Evolutionary conservation across 768 basidiomycete species (phyloP).

Genomic region (Lactarius pseudohatsudake): DNA sequence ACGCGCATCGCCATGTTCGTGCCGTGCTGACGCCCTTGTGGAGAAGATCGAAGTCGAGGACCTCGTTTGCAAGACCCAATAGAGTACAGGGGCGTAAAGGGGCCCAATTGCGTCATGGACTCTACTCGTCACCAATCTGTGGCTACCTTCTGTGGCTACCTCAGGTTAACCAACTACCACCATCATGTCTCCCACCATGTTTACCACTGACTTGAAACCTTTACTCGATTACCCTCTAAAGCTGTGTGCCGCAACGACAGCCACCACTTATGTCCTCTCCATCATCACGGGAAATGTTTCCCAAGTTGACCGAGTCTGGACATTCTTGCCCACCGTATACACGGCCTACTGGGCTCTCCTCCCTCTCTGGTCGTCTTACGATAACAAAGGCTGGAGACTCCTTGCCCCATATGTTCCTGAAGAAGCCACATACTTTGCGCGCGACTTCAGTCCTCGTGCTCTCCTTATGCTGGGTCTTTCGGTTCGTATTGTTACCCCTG

Average conservation of each 20-base stretch:
- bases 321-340: conserved; percentile 77
- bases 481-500: conserved; percentile 38
- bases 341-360: conserved; percentile 78
- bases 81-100: no score
- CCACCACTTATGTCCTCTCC: conserved; percentile 56
- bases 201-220: neutral
- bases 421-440: conserved; percentile 36
- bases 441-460: conserved; percentile 68
- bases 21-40: no score
- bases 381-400: conserved; percentile 39
- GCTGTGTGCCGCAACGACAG: conserved; percentile 53
- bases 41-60: no score
- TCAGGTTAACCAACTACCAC: neutral
- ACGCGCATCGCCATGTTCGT: no score
- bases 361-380: conserved; percentile 50
- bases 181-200: neutral
- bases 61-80: no score
- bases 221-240: conserved; percentile 56
- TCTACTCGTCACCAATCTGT: neutral
- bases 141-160: neutral
- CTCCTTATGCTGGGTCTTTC: conserved; percentile 71
- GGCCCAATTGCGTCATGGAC: neutral
- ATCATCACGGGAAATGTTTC: conserved; percentile 76
- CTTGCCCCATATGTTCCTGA: conserved; percentile 59
- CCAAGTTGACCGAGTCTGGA: conserved; percentile 82